Percentiles rank a stretch among this genome's conserved stretches.
Conservation (phyloP, 176 grass and related monocot genomes). For the Dactylis glomerata region DNA sequence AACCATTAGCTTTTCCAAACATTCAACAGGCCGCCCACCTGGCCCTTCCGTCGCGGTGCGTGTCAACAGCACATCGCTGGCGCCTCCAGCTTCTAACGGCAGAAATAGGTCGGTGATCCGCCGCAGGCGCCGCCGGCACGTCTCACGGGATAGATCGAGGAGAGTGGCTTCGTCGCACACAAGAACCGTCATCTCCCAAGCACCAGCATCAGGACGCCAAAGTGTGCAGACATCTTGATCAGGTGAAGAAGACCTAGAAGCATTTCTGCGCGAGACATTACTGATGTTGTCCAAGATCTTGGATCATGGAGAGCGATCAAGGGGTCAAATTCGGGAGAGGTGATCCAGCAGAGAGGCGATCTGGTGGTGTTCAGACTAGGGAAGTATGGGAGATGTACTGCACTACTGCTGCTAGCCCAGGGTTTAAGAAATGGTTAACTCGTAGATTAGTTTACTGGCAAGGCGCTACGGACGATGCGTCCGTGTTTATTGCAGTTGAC, state of each 20-base stretch:
- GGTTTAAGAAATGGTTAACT: slow-evolving; percentile 23
- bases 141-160: neutral
- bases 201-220: slow-evolving; percentile 1
- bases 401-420: neutral
- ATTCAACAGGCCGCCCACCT: neutral
- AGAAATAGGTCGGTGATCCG: neutral
- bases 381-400: neutral
- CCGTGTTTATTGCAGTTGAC: slow-evolving; percentile 42
- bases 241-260: neutral
- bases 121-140: neutral
- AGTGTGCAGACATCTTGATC: slow-evolving; percentile 17
- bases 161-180: neutral
- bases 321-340: slow-evolving; percentile 1
- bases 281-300: slow-evolving; percentile 18
- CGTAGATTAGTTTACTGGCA: slow-evolving; percentile 19
- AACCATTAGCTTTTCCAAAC: neutral
- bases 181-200: neutral
- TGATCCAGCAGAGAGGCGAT: neutral
- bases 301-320: neutral
- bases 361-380: neutral
- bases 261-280: neutral
- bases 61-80: neutral
- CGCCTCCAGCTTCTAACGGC: neutral
- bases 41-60: neutral
- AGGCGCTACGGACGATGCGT: neutral